phyloP scores from a whole-genome alignment of 148 eudicot genomes.

The Amaranthus palmeri region DNA sequence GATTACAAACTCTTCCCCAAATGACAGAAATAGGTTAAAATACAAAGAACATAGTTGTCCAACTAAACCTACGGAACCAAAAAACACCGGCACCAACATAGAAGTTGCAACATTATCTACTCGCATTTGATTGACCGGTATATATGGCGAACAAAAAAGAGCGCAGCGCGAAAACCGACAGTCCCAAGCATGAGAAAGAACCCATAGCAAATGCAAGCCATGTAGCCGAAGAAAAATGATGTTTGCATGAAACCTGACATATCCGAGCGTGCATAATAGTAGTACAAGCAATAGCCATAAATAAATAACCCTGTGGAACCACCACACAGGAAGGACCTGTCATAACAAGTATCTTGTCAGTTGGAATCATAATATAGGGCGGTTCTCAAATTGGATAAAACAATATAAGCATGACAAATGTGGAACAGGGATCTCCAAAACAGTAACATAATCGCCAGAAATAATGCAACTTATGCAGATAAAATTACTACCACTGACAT shows the following conservation, averaged over 20 bases:
- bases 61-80: constrained; percentile 24
- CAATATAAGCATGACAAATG: background rate
- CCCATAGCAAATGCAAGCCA: constrained; percentile 34
- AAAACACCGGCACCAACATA: constrained; percentile 7
- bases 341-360: constrained; percentile 11
- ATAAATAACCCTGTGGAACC: constrained; percentile 29
- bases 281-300: constrained; percentile 31
- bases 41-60: constrained; percentile 13
- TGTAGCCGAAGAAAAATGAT: constrained; percentile 32
- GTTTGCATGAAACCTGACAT: constrained; percentile 35
- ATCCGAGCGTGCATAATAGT: constrained; percentile 29
- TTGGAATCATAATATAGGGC: background rate
- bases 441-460: too few species aligned
- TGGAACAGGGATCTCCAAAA: background rate
- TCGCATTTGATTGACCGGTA: constrained; percentile 28
- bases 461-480: too few species aligned
- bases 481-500: too few species aligned
- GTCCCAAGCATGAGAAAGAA: constrained; percentile 35
- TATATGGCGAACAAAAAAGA: constrained; percentile 29
- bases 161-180: constrained; percentile 30
- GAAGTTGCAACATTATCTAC: constrained; percentile 14
- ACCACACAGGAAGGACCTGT: constrained; percentile 31
- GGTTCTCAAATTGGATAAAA: background rate
- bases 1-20: constrained; percentile 12
- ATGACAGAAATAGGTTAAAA: constrained; percentile 17